Evolutionary conservation across 2,329 filamentous ascomycete species (phyloP), one percentile per base, ranked within the genome.

Genomic region (Talaromyces amestolkiae): DNA sequence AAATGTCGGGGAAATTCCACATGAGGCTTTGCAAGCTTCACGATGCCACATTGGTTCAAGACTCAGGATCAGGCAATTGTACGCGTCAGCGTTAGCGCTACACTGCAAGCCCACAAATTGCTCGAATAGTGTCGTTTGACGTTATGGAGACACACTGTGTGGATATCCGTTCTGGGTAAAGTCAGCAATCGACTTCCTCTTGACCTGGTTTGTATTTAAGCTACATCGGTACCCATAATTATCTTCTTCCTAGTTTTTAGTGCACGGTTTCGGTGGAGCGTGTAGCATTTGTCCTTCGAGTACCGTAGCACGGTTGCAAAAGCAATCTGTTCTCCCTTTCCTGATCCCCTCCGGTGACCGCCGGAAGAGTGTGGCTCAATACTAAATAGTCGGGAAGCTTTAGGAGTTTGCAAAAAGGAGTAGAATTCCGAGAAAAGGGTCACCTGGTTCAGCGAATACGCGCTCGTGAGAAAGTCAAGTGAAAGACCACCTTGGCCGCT

Each of bases 161-260:
- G 53, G 53, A 56, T 56, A 39, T n/a, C 49, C 49, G 27, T 53
- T 56, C 53, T 54, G 19, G 33, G 33, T 35, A 22, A 56, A 39
- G 53, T 37, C 33, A 17, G 33, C 33, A 56, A 37, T 54, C 31
- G 5, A 54, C 27, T 37, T 35, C 24, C 24, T 51, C 3, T 53
- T n/a, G n/a, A 15, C 53, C n/a, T 19, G 27, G 53, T 39, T 15
- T 37, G 51, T 56, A 37, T 56, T 56, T 56, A 56, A 56, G 33
- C 53, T 56, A 56, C 53, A 17, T 37, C 31, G 31, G 53, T 37
- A 31, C 11, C 53, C 53, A 56, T 56, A 56, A 56, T 56, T 56
- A 15, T 39, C 11, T 3, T 7, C 27, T 31, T 7, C 5, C 27
- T 31, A 31, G 27, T 31, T 6, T 4, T 37, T 56, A 56, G 53